Evolutionary conservation across 805 yeast species (phyloP), one percentile per base, ranked within the genome.

Genomic region (Candida sakaeoensis): DNA sequence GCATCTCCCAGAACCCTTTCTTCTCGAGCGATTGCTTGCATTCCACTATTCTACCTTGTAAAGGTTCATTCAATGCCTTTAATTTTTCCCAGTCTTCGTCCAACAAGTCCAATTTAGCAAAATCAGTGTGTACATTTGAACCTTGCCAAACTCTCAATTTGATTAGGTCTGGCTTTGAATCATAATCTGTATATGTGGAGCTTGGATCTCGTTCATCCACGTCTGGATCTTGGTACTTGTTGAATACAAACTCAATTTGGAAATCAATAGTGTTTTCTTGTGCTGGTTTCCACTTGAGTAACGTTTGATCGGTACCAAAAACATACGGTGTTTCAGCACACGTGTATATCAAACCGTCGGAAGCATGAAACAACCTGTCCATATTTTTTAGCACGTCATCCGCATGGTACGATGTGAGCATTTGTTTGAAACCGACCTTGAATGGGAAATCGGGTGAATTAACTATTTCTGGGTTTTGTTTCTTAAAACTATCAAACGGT

Each of bases 211-310:
- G 77, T 30, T 78, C 77, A 31, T 79, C 80, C 52, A 82, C 64
- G 40, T 80, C 85, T 5, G 75, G 75, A 55, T 85, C 91, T 33
- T 73, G 73, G 50, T 50, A 79, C 7, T 61, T 50, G 13, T 80
- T 77, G 51, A 86, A 85, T 25, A 73, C 72, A 43, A 88, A 60
- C 24, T 72, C 70, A 44, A 93, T 60, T 55, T 81, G 81, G 62
- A 87, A 93, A 61, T 93, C 99, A 32, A 95, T 78, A 0, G 97
- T 84, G 52, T 93, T 95, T 60, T 91, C 99, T 46, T 86, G 86
- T 9, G 95, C 87, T 2, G 99, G 98, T 55, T 93, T 93, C 99
- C 99, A 93, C 62, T 95, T 93, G 40, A 93, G 65, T 36, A 93
- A 68, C 5, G 88, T 78, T 0, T 79, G 74, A 59, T 93, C 98